Base-by-base conservation (phyloP, 352 stramenopile genomes). In the Globisporangium rhizosaccharum region DNA sequence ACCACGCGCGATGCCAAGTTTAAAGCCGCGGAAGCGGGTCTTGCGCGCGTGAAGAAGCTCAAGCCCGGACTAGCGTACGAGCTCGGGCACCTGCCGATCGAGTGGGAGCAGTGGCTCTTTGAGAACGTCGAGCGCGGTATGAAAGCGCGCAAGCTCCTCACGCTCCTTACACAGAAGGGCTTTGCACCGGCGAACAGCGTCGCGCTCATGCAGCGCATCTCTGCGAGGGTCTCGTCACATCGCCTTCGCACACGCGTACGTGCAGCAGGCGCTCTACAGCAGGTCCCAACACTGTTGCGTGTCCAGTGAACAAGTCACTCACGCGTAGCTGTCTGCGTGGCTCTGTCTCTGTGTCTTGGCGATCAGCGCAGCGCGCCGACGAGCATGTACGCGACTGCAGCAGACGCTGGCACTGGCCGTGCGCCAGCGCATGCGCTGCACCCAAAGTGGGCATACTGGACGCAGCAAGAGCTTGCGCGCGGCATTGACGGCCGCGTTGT, bases 1-100 rank as follows among this genome's bases (percentile, higher is more conserved):
- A 83, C 73, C 3, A 87, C 78, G 1, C 76, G 76, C 56, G 80
- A 92, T 51, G 80, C 82, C 54, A 92, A 92, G 53, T 85, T 88
- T 65, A 79, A 79, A 51, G 80, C 68, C 42, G 82, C 80, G 1
- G 75, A 90, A 53, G 67, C 70, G 28, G 82, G 67, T 14, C 50
- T 92, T 17, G 65, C 74, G 26, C 73, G 68, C 45, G 68, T 90
- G 20, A 73, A 78, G 42, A 81, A 80, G 51, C 65, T 90, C 10
- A 79, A 87, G 55, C 80, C 82, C 11, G 79, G 82, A 14, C 67
- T 89, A 23, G 77, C 78, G 8, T 76, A 67, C 37, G 72, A 85
- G 3, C 60, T 67, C 0, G 80, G 82, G 1, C 56, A 77, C n/a
- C 49, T 92, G 26, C 82, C 80, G 0, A 36, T 45, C 1, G 61